Base-by-base conservation (phyloP, 805 yeast species). In the Saturnispora sanitii region DNA sequence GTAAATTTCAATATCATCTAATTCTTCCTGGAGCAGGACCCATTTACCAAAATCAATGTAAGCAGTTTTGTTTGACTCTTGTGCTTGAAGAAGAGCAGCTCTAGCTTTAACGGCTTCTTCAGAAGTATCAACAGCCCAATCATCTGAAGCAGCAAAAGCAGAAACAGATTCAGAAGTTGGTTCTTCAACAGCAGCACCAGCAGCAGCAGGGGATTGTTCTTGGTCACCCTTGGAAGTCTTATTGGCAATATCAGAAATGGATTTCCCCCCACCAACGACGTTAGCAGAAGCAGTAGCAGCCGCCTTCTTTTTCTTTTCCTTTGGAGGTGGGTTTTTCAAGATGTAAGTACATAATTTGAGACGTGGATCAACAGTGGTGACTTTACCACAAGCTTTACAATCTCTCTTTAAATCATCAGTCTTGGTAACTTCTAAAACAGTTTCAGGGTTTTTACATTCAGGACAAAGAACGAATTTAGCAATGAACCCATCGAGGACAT, bases 321-420 rank as follows among this genome's bases (percentile, higher is more conserved):
- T 73, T 33, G 71, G 75, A 43, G 87, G 87, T 32, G 96, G 96
- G 64, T 90, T 87, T 70, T 90, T 90, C 58, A 82, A 65, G 52
- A 90, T 88, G 61, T 75, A 90, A 3, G 94, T 70, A n/a, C 86
- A 75, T 49, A 90, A 71, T 67, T 84, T 88, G 61, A 82, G 92
- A 60, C 92, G 75, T 46, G 84, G 79, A 55, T 88, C 95, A 53
- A 88, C 77, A 40, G 70, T 70, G 19, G 95, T 77, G 60, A 90
- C 75, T 61, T 80, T 77, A 67, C 98, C 98, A 72, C 98, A 92
- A 18, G 98, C 98, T 62, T 92, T 92, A 72, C 98, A 92, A 64
- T 92, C 96, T 65, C 87, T 79, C 52, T 79, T 80, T 58, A 92
- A 68, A 50, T 69, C 70, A 33, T 80, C 92, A 49, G 76, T 80